A percentile compares a stretch with the other conserved stretches of the same genome.
phyloP scores from a whole-genome alignment of 2,329 filamentous ascomycete species.

The Epicoccum sorghinum region DNA sequence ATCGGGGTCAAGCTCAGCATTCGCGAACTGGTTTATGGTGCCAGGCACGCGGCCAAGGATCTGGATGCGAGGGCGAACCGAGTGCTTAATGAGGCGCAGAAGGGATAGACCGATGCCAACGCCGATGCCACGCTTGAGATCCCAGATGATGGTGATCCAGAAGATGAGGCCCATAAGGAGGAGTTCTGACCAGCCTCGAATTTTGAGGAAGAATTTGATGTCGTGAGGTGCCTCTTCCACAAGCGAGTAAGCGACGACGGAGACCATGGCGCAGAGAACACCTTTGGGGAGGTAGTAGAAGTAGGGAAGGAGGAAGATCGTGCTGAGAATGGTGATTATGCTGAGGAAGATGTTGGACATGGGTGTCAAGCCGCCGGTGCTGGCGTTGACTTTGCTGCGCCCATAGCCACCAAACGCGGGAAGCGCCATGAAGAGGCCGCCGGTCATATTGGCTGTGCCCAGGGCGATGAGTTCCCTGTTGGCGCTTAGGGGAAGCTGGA shows the following conservation, averaged over 20 bases:
- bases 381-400: slow-evolving; percentile 91
- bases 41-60: slow-evolving; percentile 90
- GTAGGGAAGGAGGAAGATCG: slow-evolving; percentile 83
- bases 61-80: slow-evolving; percentile 91
- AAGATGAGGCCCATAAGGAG: slow-evolving; percentile 90
- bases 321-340: slow-evolving; percentile 78
- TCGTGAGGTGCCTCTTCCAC: slow-evolving; percentile 96
- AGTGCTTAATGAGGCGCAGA: slow-evolving; percentile 86
- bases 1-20: slow-evolving; percentile 75
- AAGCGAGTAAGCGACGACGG: slow-evolving; percentile 90
- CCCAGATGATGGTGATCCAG: slow-evolving; percentile 91
- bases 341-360: slow-evolving; percentile 92
- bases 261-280: slow-evolving; percentile 91
- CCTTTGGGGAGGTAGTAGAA: slow-evolving; percentile 98
- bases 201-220: slow-evolving; percentile 83
- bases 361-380: slow-evolving; percentile 88
- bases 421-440: slow-evolving; percentile 88
- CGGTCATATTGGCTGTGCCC: slow-evolving; percentile 87
- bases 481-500: slow-evolving; percentile 83
- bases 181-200: slow-evolving; percentile 85
- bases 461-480: slow-evolving; percentile 94
- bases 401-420: slow-evolving; percentile 97
- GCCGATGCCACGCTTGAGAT: slow-evolving; percentile 89
- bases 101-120: slow-evolving; percentile 91
- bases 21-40: slow-evolving; percentile 78